Conservation (phyloP, 164 flowering plant species). For the Aristolochia fimbriata region DNA sequence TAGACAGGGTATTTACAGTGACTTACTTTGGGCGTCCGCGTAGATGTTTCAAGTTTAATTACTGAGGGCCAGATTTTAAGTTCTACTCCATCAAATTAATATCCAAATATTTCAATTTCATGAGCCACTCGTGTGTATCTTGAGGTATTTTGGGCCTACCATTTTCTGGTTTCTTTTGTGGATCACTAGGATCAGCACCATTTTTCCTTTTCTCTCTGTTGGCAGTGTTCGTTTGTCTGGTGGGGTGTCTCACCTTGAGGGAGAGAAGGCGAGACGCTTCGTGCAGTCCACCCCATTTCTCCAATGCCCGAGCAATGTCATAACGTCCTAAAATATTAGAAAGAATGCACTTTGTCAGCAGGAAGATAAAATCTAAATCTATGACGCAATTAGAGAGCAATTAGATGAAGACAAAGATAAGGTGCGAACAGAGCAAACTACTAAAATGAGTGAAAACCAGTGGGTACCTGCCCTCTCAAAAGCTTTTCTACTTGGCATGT, state of each 20-base stretch:
- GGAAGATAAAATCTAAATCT: not conserved
- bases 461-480: conserved; percentile 85
- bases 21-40: no score
- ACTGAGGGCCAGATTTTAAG: no score
- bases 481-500: conserved; percentile 88
- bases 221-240: conserved; percentile 29
- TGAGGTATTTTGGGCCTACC: conserved; percentile 39
- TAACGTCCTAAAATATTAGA: conserved; percentile 50
- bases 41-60: no score
- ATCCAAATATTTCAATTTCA: conserved; percentile 51
- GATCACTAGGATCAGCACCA: conserved; percentile 12
- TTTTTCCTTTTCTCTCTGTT: conserved; percentile 39
- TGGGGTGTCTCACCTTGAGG: conserved; percentile 67
- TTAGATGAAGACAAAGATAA: not conserved
- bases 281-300: conserved; percentile 96
- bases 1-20: no score
- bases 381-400: not conserved
- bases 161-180: conserved; percentile 22
- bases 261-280: conserved; percentile 84
- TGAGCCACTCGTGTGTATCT: conserved; percentile 71
- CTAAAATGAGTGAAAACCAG: not conserved
- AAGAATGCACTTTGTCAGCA: not conserved
- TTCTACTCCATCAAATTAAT: conserved; percentile 55
- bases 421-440: not conserved
- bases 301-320: conserved; percentile 91